These are phyloP conservation scores for Neurospora intermedia DNA, from an alignment of 495 filamentous ascomycete species.

Conservation along the genomic window DNA sequence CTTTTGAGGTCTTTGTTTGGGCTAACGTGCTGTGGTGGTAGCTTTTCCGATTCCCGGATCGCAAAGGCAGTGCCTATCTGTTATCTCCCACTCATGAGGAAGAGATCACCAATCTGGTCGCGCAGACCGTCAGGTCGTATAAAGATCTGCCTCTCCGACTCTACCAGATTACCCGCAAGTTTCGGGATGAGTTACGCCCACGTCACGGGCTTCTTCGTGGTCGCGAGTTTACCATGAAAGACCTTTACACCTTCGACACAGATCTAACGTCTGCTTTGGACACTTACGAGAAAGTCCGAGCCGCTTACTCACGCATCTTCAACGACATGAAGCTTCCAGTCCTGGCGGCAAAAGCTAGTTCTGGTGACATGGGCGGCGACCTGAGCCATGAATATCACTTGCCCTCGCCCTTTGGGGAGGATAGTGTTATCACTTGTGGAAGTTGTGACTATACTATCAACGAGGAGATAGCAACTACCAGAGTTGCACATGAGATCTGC, in stretches of 20 bases:
- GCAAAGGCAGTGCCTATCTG: constrained; percentile 63
- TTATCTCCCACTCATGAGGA: constrained; percentile 94
- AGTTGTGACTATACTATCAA: constrained; percentile 71
- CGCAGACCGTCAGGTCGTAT: constrained; percentile 66
- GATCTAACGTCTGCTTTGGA: constrained; percentile 51
- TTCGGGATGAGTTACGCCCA: constrained; percentile 82
- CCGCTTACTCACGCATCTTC: constrained; percentile 65
- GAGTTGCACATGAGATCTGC: neutral
- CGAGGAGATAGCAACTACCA: constrained; percentile 52
- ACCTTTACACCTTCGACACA: constrained; percentile 91
- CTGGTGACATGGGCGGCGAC: constrained; percentile 89
- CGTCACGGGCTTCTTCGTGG: constrained; percentile 83
- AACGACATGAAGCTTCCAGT: constrained; percentile 75
- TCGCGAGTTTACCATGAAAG: constrained; percentile 95
- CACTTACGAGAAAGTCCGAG: constrained; percentile 65
- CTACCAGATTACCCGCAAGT: constrained; percentile 91
- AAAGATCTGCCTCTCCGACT: constrained; percentile 77
- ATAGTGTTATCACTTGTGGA: constrained; percentile 66
- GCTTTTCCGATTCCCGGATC: constrained; percentile 73
- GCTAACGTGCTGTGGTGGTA: constrained; percentile 24
- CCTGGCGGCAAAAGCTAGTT: constrained; percentile 77
- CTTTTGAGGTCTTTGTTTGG: neutral
- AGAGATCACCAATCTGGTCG: constrained; percentile 78
- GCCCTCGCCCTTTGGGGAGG: constrained; percentile 70
- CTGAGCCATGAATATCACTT: constrained; percentile 94